These are phyloP conservation scores for Platanthera guangdongensis DNA, from an alignment of 106 monocot species.

Conservation along the genomic window DNA sequence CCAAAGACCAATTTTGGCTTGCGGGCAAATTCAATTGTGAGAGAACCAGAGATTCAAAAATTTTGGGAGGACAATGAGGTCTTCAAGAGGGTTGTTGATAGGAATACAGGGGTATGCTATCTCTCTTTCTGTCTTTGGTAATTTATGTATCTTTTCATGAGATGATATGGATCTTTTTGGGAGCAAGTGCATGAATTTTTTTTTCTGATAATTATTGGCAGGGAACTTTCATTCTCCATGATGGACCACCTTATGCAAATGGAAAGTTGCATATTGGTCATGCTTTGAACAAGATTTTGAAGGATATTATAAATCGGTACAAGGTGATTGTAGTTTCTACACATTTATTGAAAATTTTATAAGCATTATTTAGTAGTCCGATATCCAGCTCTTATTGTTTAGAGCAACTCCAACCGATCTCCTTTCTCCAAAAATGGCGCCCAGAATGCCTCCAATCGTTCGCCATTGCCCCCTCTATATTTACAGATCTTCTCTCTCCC, in stretches of 20 bases:
- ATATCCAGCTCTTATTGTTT: not conserved
- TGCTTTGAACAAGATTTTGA: slow-evolving; percentile 96
- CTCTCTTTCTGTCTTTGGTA: not conserved
- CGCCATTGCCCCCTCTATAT: too few relatives aligned
- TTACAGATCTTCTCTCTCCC: too few relatives aligned
- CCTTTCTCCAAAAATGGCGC: too few relatives aligned
- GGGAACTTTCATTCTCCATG: slow-evolving; percentile 82
- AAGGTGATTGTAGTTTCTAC: slow-evolving; percentile 39
- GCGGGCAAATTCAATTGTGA: slow-evolving; percentile 68
- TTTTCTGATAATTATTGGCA: slow-evolving; percentile 28
- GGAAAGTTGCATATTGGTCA: slow-evolving; percentile 96
- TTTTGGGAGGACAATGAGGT: slow-evolving; percentile 90
- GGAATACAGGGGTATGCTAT: slow-evolving; percentile 66
- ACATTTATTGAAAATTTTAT: not conserved
- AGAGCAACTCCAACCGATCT: too few relatives aligned
- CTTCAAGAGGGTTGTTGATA: slow-evolving; percentile 56
- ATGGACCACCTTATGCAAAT: slow-evolving; percentile 98
- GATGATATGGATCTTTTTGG: not conserved
- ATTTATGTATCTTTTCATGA: not conserved
- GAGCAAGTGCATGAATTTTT: not conserved
- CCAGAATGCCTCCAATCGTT: too few relatives aligned
- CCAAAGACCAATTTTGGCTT: slow-evolving; percentile 88
- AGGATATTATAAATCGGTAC: slow-evolving; percentile 92
- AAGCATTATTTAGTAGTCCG: not conserved
- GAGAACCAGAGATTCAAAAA: slow-evolving; percentile 94